A percentile compares a stretch with the other conserved stretches of the same genome.
These are phyloP conservation scores for Elsinoe fawcettii DNA, from an alignment of 2,329 filamentous ascomycete species.

Conservation along the genomic window DNA sequence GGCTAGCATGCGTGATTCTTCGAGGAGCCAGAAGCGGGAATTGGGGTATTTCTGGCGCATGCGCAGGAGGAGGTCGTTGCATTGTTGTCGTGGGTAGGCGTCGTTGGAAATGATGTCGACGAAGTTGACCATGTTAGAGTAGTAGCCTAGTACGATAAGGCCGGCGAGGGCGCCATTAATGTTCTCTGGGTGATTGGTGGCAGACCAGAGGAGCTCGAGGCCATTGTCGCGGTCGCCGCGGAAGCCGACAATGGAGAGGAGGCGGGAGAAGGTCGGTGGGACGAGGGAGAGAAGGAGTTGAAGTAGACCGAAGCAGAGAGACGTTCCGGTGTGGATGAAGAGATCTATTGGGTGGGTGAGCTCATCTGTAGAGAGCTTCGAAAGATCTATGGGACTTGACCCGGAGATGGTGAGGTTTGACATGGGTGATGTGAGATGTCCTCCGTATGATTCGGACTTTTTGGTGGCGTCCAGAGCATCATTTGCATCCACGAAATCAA, in stretches of 20 bases:
- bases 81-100: slow-evolving; percentile 60
- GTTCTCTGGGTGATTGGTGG: slow-evolving; percentile 68
- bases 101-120: slow-evolving; percentile 75
- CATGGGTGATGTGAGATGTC: slow-evolving; percentile 34
- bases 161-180: slow-evolving; percentile 88
- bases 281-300: slow-evolving; percentile 86
- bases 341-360: slow-evolving; percentile 66
- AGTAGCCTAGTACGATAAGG: slow-evolving; percentile 73
- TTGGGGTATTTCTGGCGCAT: slow-evolving; percentile 76
- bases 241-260: slow-evolving; percentile 85
- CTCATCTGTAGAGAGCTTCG: slow-evolving; percentile 34
- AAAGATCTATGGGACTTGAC: background rate
- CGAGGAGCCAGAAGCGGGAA: slow-evolving; percentile 76
- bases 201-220: slow-evolving; percentile 81
- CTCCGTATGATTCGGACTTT: slow-evolving; percentile 42
- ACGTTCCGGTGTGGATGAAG: slow-evolving; percentile 82
- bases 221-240: slow-evolving; percentile 78
- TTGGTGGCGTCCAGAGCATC: slow-evolving; percentile 40
- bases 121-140: slow-evolving; percentile 77
- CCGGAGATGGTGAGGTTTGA: slow-evolving; percentile 19
- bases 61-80: slow-evolving; percentile 57
- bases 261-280: slow-evolving; percentile 78
- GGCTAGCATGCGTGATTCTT: slow-evolving; percentile 72
- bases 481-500: slow-evolving; percentile 52
- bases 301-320: slow-evolving; percentile 82